Percentiles rank a stretch among this genome's conserved stretches.
These are phyloP conservation scores for Quercus tomentella DNA, from an alignment of 331 rosid genomes.

Conservation along the genomic window DNA sequence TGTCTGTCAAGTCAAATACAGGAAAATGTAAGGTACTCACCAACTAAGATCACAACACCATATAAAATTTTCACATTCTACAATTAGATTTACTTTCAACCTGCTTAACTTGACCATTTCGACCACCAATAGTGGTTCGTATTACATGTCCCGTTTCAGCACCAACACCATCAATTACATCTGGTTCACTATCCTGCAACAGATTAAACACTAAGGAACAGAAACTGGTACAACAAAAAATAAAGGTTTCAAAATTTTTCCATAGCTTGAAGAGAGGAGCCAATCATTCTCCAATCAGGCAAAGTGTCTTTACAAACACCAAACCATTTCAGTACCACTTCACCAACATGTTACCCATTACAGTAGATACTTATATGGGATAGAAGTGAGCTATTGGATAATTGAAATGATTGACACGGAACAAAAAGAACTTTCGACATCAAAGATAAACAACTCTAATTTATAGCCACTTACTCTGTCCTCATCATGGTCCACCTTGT, in stretches of 20 bases:
- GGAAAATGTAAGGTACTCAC: neutral
- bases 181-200: conserved; percentile 85
- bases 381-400: neutral
- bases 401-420: neutral
- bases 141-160: conserved; percentile 95
- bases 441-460: neutral
- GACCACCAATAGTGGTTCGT: conserved; percentile 77
- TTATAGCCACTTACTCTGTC: conserved; percentile 49
- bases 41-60: conserved; percentile 3
- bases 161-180: conserved; percentile 80
- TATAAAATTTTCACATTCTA: conserved; percentile 6
- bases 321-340: neutral
- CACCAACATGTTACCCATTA: neutral
- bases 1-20: conserved; percentile 44
- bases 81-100: conserved; percentile 19
- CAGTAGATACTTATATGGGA: neutral
- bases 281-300: conserved; percentile 3
- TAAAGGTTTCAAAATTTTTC: neutral
- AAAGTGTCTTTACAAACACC: neutral
- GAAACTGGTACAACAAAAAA: neutral
- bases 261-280: neutral
- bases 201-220: conserved; percentile 5
- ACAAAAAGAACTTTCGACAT: neutral
- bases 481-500: conserved; percentile 51
- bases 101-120: conserved; percentile 92